Base-by-base conservation (phyloP, 2,329 filamentous ascomycete genomes). In the Alternaria viburni region DNA sequence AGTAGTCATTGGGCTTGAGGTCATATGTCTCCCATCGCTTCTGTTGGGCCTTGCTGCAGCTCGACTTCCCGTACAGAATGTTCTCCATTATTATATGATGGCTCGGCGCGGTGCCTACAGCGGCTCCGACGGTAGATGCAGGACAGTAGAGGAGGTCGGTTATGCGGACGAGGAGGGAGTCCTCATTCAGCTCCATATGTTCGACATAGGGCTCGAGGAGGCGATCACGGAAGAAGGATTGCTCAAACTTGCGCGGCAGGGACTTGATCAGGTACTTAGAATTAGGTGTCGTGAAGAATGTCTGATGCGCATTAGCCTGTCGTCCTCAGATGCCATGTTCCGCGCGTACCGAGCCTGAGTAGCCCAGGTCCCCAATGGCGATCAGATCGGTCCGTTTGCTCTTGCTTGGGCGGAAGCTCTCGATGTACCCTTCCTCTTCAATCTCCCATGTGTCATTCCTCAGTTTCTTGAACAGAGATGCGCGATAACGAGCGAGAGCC, bases 31-130 rank as follows among this genome's bases (percentile, higher is more conserved):
- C 88, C 90, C 90, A 93, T 17, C 83, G 79, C 49, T 82, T 75
- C 59, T 81, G 73, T 49, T 78, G 75, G 10, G 73, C 72, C 58
- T 82, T 81, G 12, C 81, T 78, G 13, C 83, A 75, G 43, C 65
- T 72, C 3, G 72, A 81, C 65, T 88, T 85, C 2, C 90, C 90
- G 65, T 86, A 87, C 23, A 92, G 81, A 3, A 92, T 83, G 73
- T 93, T 93, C 76, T 93, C 91, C 91, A 93, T 93, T 71, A 93
- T 84, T 63, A 93, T 90, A 72, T 93, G 90, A 68, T 92, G 90
- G 1, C 87, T 88, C 0, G 91, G 90, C 0, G 89, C 87, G 1
- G 85, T 79, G 5, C 89, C 85, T 0, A 92, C 68, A 0, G 88
- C 69, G 1, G 86, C 84, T 1, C 90, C 91, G 1, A 93, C 72